phyloP scores from a whole-genome alignment of 495 filamentous ascomycete genomes.

The Talaromyces nanjingensis region DNA sequence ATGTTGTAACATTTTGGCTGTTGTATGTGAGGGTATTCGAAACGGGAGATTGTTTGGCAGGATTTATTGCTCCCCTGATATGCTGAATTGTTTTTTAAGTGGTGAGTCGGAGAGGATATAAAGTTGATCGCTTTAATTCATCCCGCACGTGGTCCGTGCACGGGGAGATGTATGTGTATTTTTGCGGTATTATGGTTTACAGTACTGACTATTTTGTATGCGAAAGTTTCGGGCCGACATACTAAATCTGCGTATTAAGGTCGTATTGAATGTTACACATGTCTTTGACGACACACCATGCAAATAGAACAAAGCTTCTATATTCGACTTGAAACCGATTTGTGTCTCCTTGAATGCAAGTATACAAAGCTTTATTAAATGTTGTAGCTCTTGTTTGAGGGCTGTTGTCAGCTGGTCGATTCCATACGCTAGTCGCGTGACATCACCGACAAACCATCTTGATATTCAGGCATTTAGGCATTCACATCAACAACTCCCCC shows the following conservation, averaged over 20 bases:
- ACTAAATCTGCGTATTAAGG: neutral
- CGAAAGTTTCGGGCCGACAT: neutral
- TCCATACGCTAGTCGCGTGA: neutral
- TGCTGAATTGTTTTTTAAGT: neutral
- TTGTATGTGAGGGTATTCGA: neutral
- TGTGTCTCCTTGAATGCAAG: neutral
- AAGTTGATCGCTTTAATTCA: neutral
- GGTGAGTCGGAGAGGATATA: neutral
- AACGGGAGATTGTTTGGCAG: neutral
- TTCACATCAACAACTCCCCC: neutral
- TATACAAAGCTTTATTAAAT: neutral
- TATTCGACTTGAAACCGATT: neutral
- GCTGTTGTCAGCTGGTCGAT: neutral
- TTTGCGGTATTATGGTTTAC: neutral
- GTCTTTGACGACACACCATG: neutral
- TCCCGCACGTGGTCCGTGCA: constrained; percentile 1
- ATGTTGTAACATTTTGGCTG: constrained; percentile 33
- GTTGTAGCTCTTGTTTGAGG: neutral
- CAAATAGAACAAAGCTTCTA: neutral
- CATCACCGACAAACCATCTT: neutral
- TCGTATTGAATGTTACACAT: neutral
- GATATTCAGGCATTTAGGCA: neutral
- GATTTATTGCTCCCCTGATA: neutral
- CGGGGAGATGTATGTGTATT: neutral
- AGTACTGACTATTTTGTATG: neutral